Evolutionary conservation across 2,329 filamentous ascomycete species (phyloP).

Genomic region (Clonostachys rhizophaga): DNA sequence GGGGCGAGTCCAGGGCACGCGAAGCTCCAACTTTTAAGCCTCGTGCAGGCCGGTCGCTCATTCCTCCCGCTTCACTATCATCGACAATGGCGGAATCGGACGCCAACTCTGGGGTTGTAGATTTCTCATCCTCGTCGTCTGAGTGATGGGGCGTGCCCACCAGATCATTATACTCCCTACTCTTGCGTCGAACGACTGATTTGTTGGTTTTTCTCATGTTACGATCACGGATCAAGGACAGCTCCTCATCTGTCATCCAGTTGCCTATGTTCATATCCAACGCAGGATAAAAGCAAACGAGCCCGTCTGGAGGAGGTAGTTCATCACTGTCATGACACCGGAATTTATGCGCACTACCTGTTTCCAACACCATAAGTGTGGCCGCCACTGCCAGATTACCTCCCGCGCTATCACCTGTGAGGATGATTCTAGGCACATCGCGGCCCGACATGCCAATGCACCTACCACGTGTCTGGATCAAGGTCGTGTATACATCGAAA

Average conservation of each 20-base stretch:
- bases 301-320: constrained; percentile 71
- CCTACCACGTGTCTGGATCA: constrained; percentile 27
- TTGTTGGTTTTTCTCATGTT: constrained; percentile 73
- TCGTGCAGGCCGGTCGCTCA: too few species aligned
- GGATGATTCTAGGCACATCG: constrained; percentile 30
- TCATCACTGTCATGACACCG: constrained; percentile 33
- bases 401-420: constrained; percentile 44
- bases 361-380: constrained; percentile 85
- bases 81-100: not conserved
- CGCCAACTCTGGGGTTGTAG: not conserved
- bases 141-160: constrained; percentile 80
- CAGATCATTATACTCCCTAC: constrained; percentile 79
- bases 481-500: constrained; percentile 37
- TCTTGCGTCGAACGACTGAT: constrained; percentile 76
- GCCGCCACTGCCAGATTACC: constrained; percentile 57
- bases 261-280: constrained; percentile 97
- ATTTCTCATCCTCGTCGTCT: constrained; percentile 61
- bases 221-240: constrained; percentile 86
- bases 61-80: not conserved
- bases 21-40: not conserved
- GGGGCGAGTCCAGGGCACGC: not conserved
- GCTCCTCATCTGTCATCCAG: constrained; percentile 99
- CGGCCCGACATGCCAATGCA: constrained; percentile 38
- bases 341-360: constrained; percentile 39
- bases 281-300: constrained; percentile 84